Evolutionary conservation across 306 rosid species (phyloP).

Genomic region (Cucurbita argyrosperma): DNA sequence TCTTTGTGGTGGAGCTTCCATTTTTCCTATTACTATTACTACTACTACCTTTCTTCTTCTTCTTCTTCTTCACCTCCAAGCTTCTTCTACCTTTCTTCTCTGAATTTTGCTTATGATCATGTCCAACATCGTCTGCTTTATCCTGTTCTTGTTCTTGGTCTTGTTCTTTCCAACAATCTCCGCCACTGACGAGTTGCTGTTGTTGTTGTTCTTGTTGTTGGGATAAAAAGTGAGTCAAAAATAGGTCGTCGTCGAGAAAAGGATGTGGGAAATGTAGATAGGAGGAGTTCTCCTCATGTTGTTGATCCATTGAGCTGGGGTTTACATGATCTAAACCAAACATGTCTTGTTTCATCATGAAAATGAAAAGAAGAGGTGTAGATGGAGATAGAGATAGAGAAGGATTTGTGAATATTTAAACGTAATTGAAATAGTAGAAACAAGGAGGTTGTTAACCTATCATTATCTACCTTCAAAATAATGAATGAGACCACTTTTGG

Average conservation of each 20-base stretch:
- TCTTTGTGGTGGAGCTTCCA: constrained; percentile 6
- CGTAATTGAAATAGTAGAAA: neutral
- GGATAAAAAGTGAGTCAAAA: constrained; percentile 16
- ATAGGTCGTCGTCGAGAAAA: constrained; percentile 14
- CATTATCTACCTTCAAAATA: neutral
- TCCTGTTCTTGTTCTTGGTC: neutral
- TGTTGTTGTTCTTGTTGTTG: constrained; percentile 15
- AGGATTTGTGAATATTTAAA: neutral
- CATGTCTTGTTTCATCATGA: neutral
- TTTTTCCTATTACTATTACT: neutral
- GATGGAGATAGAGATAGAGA: neutral
- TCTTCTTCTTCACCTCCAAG: neutral
- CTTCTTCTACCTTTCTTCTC: too few relatives aligned
- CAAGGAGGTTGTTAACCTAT: neutral
- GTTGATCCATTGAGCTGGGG: neutral
- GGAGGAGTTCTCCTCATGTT: neutral
- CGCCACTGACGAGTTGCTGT: neutral
- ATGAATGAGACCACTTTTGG: constrained; percentile 5
- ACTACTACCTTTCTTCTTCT: neutral
- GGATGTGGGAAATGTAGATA: constrained; percentile 1
- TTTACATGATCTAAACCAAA: neutral
- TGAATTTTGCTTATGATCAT: too few relatives aligned
- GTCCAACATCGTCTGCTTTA: too few relatives aligned
- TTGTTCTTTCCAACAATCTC: too few relatives aligned
- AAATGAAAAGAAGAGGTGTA: neutral